These are phyloP conservation scores for Forsythia viridissima DNA, from an alignment of 257 asterid genomes.

Conservation along the genomic window DNA sequence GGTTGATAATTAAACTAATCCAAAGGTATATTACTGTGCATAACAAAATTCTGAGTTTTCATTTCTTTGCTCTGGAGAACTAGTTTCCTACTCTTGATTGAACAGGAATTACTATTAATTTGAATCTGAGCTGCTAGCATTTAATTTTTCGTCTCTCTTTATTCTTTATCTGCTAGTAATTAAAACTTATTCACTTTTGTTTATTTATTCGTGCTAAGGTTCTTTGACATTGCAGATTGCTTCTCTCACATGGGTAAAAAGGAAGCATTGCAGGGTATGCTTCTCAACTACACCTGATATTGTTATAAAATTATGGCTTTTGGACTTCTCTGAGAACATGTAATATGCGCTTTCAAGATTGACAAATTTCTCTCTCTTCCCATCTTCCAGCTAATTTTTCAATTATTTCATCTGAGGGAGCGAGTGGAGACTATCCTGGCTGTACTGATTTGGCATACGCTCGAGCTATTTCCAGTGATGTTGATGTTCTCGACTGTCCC, in stretches of 20 bases:
- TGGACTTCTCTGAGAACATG: neutral
- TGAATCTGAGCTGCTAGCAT: too few species aligned
- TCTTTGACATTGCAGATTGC: slow-evolving; percentile 66
- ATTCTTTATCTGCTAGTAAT: too few species aligned
- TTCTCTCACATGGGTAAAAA: slow-evolving; percentile 63
- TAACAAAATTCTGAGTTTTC: too few species aligned
- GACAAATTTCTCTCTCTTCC: neutral
- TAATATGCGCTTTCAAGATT: slow-evolving; percentile 1
- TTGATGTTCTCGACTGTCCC: slow-evolving; percentile 73
- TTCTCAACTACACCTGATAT: slow-evolving; percentile 6
- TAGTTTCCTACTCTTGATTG: too few species aligned
- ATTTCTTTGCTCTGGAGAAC: too few species aligned
- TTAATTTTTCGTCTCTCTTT: too few species aligned
- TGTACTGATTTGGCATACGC: slow-evolving; percentile 69
- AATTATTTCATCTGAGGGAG: slow-evolving; percentile 80
- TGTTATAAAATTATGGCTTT: neutral
- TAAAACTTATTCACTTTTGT: too few species aligned
- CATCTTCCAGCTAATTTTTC: slow-evolving; percentile 47
- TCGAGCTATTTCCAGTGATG: slow-evolving; percentile 77
- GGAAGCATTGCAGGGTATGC: slow-evolving; percentile 46
- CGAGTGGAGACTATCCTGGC: slow-evolving; percentile 89
- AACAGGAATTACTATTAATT: too few species aligned
- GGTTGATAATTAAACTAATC: too few species aligned
- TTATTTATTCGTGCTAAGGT: neutral
- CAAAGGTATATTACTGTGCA: too few species aligned